A percentile compares a stretch with the other conserved stretches of the same genome.
Evolutionary conservation across 129 eudicot genomes (phyloP).

Genomic region (Centrapalus pauciflorus): DNA sequence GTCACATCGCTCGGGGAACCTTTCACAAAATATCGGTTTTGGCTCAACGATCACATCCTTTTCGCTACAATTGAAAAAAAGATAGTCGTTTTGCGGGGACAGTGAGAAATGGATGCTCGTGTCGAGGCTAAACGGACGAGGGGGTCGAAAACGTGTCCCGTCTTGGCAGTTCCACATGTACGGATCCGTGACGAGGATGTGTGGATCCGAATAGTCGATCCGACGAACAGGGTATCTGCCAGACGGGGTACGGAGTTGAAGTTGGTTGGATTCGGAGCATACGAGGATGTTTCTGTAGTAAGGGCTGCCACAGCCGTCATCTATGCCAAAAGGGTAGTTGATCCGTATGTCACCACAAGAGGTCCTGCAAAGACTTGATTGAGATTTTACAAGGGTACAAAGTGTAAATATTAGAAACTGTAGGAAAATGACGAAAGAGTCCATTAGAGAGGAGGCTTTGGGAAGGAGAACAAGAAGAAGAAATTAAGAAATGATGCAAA

Average conservation of each 20-base stretch:
- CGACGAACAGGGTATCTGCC: conserved; percentile 57
- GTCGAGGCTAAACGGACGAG: conserved; percentile 82
- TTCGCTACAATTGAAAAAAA: conserved; percentile 80
- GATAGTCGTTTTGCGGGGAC: conserved; percentile 76
- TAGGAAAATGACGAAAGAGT: conserved; percentile 9
- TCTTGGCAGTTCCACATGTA: conserved; percentile 88
- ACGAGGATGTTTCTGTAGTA: conserved; percentile 71
- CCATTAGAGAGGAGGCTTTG: conserved; percentile 12
- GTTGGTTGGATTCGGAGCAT: conserved; percentile 45
- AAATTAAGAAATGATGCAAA: background rate
- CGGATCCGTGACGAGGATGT: conserved; percentile 66
- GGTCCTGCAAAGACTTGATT: conserved; percentile 59
- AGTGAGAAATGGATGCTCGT: conserved; percentile 64
- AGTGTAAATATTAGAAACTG: conserved; percentile 11
- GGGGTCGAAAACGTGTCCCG: conserved; percentile 48
- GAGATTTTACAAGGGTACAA: conserved; percentile 35
- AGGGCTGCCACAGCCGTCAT: conserved; percentile 93
- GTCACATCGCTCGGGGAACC: conserved; percentile 82
- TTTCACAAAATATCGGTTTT: conserved; percentile 72
- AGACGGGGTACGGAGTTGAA: conserved; percentile 79
- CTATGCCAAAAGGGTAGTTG: conserved; percentile 91
- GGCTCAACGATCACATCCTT: conserved; percentile 65
- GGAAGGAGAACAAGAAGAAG: background rate
- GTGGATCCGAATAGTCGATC: conserved; percentile 72
- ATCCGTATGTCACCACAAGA: conserved; percentile 78